Evolutionary conservation across 2,329 filamentous ascomycete species (phyloP).

Genomic region (Aspergillus pseudoglaucus): DNA sequence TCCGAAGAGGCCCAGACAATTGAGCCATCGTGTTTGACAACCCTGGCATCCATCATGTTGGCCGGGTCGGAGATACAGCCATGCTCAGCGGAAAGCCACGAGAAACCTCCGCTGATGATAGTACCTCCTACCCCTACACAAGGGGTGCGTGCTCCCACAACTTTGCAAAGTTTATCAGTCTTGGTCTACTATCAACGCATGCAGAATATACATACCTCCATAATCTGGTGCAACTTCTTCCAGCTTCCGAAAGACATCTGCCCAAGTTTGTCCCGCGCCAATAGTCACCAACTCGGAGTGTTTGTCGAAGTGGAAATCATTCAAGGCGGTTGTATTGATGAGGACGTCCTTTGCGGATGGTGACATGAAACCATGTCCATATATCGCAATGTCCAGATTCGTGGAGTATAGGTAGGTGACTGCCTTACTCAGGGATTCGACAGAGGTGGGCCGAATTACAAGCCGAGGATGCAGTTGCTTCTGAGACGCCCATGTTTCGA

Average conservation of each 20-base stretch:
- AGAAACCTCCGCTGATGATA: constrained; percentile 32
- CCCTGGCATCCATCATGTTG: constrained; percentile 36
- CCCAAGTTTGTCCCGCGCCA: constrained; percentile 34
- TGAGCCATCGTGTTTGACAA: constrained; percentile 32
- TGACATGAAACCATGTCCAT: constrained; percentile 31
- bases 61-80: constrained; percentile 35
- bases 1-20: constrained; percentile 34
- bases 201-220: constrained; percentile 14
- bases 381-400: constrained; percentile 32
- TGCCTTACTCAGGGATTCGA: constrained; percentile 23
- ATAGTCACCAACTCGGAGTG: constrained; percentile 25
- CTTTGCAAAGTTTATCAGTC: constrained; percentile 4
- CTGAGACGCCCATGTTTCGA: constrained; percentile 27
- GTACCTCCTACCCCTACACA: constrained; percentile 37
- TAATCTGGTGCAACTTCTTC: constrained; percentile 28
- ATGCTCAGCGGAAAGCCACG: constrained; percentile 34
- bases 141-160: constrained; percentile 30
- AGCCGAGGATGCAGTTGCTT: constrained; percentile 27
- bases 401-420: constrained; percentile 28
- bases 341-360: constrained; percentile 33
- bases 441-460: constrained; percentile 25
- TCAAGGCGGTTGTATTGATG: constrained; percentile 32
- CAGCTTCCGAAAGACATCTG: constrained; percentile 30
- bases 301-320: constrained; percentile 29
- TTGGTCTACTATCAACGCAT: not conserved